A percentile compares a stretch with the other conserved stretches of the same genome.
These are phyloP conservation scores for Ganoderma lucidum DNA, from an alignment of 1,284 basidiomycete genomes.

Conservation along the genomic window DNA sequence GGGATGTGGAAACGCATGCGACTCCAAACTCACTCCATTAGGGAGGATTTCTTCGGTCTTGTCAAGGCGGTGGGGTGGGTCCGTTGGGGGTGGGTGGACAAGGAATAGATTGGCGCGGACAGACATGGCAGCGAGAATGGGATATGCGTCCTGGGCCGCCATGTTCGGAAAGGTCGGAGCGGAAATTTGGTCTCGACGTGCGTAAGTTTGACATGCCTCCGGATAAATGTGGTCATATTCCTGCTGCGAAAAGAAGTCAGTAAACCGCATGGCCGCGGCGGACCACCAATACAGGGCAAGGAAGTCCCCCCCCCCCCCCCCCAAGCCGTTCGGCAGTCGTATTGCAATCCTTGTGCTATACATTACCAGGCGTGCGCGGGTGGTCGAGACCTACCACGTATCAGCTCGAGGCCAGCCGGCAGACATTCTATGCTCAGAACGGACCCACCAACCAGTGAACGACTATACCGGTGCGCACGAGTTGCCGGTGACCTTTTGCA, in stretches of 20 bases:
- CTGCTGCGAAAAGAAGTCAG: neutral
- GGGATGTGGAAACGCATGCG: neutral
- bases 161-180: neutral
- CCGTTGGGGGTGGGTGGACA: neutral
- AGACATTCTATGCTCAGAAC: neutral
- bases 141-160: neutral
- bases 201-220: neutral
- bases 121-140: neutral
- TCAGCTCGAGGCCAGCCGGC: neutral
- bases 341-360: neutral
- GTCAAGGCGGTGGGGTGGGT: neutral
- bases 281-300: neutral
- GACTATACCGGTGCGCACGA: neutral
- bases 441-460: neutral
- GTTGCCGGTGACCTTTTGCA: neutral
- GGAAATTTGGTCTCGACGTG: neutral
- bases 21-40: neutral
- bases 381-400: neutral
- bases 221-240: neutral
- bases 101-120: neutral
- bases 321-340: neutral
- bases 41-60: neutral
- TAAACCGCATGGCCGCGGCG: neutral
- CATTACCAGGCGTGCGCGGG: neutral
- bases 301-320: neutral